These are phyloP conservation scores for Penicillium sp. DNA, from an alignment of 2,329 filamentous ascomycete genomes.

Conservation along the genomic window DNA sequence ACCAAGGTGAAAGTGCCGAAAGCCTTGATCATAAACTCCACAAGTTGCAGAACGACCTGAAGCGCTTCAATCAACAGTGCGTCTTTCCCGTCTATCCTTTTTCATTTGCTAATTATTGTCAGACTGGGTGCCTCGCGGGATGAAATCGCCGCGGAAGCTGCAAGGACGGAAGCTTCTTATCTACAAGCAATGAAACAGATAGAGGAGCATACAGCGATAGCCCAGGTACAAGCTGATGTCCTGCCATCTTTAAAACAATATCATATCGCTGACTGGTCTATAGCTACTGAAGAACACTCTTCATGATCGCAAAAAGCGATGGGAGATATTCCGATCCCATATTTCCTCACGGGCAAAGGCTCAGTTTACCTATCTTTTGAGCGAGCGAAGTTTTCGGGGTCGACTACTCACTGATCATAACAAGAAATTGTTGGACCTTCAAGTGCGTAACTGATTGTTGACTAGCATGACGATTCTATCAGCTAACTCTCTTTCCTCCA, in stretches of 20 bases:
- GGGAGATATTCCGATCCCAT: constrained; percentile 75
- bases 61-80: constrained; percentile 54
- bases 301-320: constrained; percentile 68
- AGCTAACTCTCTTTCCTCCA: constrained; percentile 19
- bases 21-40: constrained; percentile 51
- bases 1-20: constrained; percentile 62
- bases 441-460: constrained; percentile 50
- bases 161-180: constrained; percentile 37
- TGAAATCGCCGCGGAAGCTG: constrained; percentile 57
- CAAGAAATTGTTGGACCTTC: constrained; percentile 71
- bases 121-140: constrained; percentile 64
- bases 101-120: constrained; percentile 24
- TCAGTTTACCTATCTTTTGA: constrained; percentile 84
- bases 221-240: constrained; percentile 34
- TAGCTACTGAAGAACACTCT: constrained; percentile 62
- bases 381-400: constrained; percentile 85
- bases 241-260: constrained; percentile 9
- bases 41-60: constrained; percentile 60
- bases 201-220: constrained; percentile 36
- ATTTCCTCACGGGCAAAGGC: constrained; percentile 85
- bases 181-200: constrained; percentile 39
- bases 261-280: constrained; percentile 4
- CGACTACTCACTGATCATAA: constrained; percentile 76
- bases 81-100: constrained; percentile 11
- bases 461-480: neutral